Evolutionary conservation across 192 early-diverging fungal species (phyloP).

Genomic region (Coemansia sp.): DNA sequence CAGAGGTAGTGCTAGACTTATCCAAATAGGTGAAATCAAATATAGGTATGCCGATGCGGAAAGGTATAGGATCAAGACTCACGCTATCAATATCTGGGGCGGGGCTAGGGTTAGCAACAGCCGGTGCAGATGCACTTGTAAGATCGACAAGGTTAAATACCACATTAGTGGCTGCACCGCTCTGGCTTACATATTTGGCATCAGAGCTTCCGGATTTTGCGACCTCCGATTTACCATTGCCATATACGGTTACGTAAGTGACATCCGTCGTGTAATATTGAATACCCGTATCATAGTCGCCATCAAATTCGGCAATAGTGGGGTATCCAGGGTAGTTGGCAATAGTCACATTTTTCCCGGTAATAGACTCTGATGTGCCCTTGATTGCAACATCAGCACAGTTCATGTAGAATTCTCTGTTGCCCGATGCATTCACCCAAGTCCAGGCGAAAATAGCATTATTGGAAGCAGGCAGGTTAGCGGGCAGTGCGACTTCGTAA

Average conservation of each 20-base stretch:
- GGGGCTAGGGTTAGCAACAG: too few relatives aligned
- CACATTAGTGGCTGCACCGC: too few relatives aligned
- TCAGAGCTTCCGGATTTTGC: neutral
- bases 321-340: slow-evolving; percentile 24
- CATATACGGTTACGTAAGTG: slow-evolving; percentile 10
- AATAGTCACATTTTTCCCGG: slow-evolving; percentile 24
- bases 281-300: slow-evolving; percentile 14
- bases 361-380: slow-evolving; percentile 18
- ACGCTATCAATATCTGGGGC: too few relatives aligned
- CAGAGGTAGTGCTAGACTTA: too few relatives aligned
- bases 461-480: slow-evolving; percentile 49
- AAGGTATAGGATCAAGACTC: too few relatives aligned
- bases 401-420: slow-evolving; percentile 64
- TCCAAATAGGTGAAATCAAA: too few relatives aligned
- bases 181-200: neutral
- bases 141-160: too few relatives aligned
- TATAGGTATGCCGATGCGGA: too few relatives aligned
- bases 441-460: slow-evolving; percentile 61
- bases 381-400: slow-evolving; percentile 28
- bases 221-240: neutral
- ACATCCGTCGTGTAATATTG: slow-evolving; percentile 10
- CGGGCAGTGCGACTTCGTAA: slow-evolving; percentile 57
- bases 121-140: too few relatives aligned
- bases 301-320: slow-evolving; percentile 13
- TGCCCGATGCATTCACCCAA: slow-evolving; percentile 61